Percentiles rank a stretch among this genome's conserved stretches.
These are phyloP conservation scores for Pythium dissimile DNA, from an alignment of 352 stramenopile species.

Conservation along the genomic window DNA sequence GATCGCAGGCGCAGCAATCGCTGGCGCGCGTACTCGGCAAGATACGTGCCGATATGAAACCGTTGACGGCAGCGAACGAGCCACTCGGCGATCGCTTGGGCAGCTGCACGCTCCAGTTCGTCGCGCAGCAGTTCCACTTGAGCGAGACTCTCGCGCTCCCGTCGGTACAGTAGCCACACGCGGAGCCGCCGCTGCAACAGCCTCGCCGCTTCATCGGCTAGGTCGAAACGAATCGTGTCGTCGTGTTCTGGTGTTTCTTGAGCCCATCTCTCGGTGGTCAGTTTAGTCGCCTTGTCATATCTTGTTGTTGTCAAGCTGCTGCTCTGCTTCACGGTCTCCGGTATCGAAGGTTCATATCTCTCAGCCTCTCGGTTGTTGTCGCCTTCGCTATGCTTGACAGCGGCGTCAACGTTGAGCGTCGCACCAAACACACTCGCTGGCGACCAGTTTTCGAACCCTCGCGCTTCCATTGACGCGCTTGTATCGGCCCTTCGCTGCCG, in stretches of 20 bases:
- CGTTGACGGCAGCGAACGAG: not conserved
- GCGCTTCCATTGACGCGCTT: not conserved
- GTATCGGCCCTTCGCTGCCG: too few species aligned
- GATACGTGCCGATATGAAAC: not conserved
- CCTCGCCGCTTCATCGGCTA: not conserved
- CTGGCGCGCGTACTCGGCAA: not conserved
- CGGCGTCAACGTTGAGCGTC: not conserved
- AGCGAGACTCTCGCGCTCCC: slow-evolving; percentile 2
- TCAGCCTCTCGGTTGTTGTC: too few species aligned
- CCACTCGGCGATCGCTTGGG: slow-evolving; percentile 8
- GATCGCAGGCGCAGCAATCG: too few species aligned
- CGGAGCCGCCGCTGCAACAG: slow-evolving; percentile 1
- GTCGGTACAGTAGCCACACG: slow-evolving; percentile 11
- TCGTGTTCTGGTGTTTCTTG: not conserved
- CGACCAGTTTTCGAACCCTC: slow-evolving; percentile 34
- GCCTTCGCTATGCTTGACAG: too few species aligned
- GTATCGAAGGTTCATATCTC: too few species aligned
- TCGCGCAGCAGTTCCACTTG: slow-evolving; percentile 5
- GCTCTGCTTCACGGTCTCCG: too few species aligned
- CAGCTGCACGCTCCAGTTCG: slow-evolving; percentile 8
- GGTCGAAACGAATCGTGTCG: not conserved
- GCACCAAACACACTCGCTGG: slow-evolving; percentile 39
- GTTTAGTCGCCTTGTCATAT: too few species aligned
- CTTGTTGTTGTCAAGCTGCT: not conserved
- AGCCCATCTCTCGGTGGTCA: too few species aligned